A percentile compares a stretch with the other conserved stretches of the same genome.
Evolutionary conservation across 495 filamentous ascomycete genomes (phyloP).

Genomic region (Friedmanniomyces endolithicus): DNA sequence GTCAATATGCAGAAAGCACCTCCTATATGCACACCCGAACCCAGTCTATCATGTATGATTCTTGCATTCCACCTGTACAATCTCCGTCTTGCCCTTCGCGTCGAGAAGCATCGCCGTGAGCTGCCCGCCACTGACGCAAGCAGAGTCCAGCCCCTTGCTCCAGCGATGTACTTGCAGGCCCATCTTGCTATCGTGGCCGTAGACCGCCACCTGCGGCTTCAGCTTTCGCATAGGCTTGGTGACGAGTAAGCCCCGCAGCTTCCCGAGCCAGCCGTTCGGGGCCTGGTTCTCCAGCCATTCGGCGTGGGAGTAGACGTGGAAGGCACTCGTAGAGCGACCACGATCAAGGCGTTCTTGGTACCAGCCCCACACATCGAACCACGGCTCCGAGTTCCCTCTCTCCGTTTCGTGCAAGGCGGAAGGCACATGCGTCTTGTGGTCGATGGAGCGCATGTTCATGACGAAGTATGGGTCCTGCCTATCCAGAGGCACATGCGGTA

Average conservation of each 20-base stretch:
- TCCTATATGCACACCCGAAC: not conserved
- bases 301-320: not conserved
- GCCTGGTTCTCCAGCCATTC: conserved; percentile 36
- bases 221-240: conserved; percentile 22
- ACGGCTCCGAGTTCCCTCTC: conserved; percentile 9
- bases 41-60: conserved; percentile 6
- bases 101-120: conserved; percentile 69
- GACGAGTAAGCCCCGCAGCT: not conserved
- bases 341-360: conserved; percentile 12
- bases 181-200: conserved; percentile 71
- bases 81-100: conserved; percentile 18
- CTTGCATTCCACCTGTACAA: conserved; percentile 12
- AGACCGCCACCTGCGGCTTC: conserved; percentile 48
- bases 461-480: conserved; percentile 65
- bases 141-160: conserved; percentile 73
- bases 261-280: conserved; percentile 33
- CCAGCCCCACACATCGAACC: conserved; percentile 17
- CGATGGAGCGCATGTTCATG: conserved; percentile 86
- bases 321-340: not conserved
- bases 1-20: too few relatives aligned
- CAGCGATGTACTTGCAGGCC: conserved; percentile 57
- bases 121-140: conserved; percentile 60
- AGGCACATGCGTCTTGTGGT: conserved; percentile 39
- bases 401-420: conserved; percentile 4
- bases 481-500: conserved; percentile 57